Base-by-base conservation (phyloP, 805 yeast genomes). In the Kluyveromyces wickerhamii region DNA sequence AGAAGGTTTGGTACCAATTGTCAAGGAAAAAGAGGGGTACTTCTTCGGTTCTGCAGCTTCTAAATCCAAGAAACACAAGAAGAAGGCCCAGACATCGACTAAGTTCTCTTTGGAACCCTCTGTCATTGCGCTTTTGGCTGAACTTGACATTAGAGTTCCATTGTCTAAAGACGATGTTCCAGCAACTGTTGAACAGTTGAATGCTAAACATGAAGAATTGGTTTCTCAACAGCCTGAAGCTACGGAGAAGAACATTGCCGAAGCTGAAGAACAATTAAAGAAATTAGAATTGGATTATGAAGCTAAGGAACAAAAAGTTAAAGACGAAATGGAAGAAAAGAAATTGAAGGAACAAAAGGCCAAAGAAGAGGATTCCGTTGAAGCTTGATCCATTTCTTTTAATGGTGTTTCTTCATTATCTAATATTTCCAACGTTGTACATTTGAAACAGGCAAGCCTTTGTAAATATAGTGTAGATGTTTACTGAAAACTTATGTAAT, bases 71-170 rank as follows among this genome's bases (percentile, higher is more conserved):
- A 78, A 77, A 61, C 67, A 69, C 59, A 54, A 63, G 51, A 69
- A 71, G 61, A 62, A 74, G 15, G 28, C 41, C 25, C 23, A 45
- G 18, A 34, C 38, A 26, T 45, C 44, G 18, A 35, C 43, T 24
- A 73, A 72, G 59, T 78, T 87, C 58, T 70, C 78, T 37, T 72
- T 92, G 48, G 89, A 87, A 57, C 81, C 94, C 36, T 81, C 78
- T 43, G 71, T 85, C 41, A 78, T 89, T 49, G 77, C 79, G 43
- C 72, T 81, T 36, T 73, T 92, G 49, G 69, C 84, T 43, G 81
- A 81, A 52, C 72, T 89, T 53, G 76, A 77, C 37, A 72, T 89
- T 44, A 67, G 81, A 30, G 72, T 88, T 43, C 98, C 98, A 56
- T 68, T 79, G 40, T 71, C 77, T 48, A 64, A 72, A 43, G 92